phyloP scores from a whole-genome alignment of 352 stramenopile genomes.

The Globisporangium cylindrosporum region DNA sequence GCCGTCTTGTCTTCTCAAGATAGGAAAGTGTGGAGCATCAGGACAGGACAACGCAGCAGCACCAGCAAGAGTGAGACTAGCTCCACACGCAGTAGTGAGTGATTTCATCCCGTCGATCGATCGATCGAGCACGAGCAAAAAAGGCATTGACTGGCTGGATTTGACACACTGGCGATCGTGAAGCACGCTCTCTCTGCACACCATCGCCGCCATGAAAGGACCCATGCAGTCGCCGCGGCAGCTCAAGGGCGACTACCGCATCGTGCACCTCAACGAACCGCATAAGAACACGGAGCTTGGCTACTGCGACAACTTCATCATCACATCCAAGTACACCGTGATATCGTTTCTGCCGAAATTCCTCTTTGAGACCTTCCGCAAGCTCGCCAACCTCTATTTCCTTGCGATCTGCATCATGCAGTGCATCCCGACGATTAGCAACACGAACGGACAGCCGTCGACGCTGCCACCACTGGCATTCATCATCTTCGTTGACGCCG shows the following conservation, averaged over 20 bases:
- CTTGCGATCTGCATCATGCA: conserved; percentile 88
- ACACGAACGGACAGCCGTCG: conserved; percentile 84
- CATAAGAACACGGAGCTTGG: conserved; percentile 48
- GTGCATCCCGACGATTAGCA: conserved; percentile 88
- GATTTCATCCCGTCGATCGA: not conserved
- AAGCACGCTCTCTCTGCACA: not conserved
- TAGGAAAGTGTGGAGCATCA: not conserved
- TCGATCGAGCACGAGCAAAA: not conserved
- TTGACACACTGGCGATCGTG: not conserved
- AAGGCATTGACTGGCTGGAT: not conserved
- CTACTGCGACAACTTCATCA: conserved; percentile 88
- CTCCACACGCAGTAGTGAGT: not conserved
- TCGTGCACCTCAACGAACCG: conserved; percentile 62
- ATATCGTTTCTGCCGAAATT: conserved; percentile 90
- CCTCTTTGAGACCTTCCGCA: conserved; percentile 88
- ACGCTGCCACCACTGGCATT: conserved; percentile 88
- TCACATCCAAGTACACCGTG: conserved; percentile 91
- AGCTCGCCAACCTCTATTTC: conserved; percentile 94
- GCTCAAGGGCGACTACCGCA: conserved; percentile 35
- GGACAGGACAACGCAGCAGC: not conserved
- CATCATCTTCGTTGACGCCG: conserved; percentile 87
- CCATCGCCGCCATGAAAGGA: not conserved
- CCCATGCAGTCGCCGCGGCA: conserved; percentile 1
- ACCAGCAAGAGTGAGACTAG: not conserved
- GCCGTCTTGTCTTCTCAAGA: not conserved